phyloP scores from a whole-genome alignment of 148 eudicot genomes.

The Arbutus unedo region DNA sequence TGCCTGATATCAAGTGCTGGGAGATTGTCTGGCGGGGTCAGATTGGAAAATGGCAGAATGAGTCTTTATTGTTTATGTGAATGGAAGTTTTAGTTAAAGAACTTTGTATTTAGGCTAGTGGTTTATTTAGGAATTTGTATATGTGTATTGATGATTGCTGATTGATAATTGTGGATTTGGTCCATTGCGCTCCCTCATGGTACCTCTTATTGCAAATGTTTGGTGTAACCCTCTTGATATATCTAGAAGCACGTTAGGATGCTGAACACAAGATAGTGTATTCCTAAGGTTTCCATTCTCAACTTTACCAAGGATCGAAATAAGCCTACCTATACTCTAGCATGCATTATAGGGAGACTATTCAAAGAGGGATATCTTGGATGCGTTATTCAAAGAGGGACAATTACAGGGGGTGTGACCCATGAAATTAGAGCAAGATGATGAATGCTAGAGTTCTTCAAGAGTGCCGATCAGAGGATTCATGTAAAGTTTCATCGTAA shows the following conservation, averaged over 20 bases:
- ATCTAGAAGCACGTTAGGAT: not conserved
- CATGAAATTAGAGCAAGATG: constrained; percentile 1
- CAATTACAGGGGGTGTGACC: not conserved
- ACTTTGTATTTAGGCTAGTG: not conserved
- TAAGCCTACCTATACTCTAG: not conserved
- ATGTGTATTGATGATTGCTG: not conserved
- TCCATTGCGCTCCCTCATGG: not conserved
- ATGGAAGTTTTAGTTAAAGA: not conserved
- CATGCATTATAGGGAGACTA: not conserved
- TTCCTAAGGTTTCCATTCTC: not conserved
- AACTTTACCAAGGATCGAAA: not conserved
- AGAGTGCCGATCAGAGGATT: not conserved
- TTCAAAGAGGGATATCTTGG: not conserved
- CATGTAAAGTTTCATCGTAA: not conserved
- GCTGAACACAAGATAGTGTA: not conserved
- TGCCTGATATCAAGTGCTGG: not conserved
- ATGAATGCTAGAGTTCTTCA: not conserved
- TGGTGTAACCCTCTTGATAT: not conserved
- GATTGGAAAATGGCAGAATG: not conserved
- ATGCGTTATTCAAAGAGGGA: not conserved
- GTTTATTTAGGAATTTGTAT: not conserved
- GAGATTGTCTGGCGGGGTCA: not conserved
- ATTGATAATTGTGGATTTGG: not conserved
- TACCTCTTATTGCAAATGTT: not conserved
- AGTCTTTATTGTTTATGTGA: no score